These are phyloP conservation scores for Dissophora globulifera DNA, from an alignment of 192 early-diverging fungal species.

Conservation along the genomic window DNA sequence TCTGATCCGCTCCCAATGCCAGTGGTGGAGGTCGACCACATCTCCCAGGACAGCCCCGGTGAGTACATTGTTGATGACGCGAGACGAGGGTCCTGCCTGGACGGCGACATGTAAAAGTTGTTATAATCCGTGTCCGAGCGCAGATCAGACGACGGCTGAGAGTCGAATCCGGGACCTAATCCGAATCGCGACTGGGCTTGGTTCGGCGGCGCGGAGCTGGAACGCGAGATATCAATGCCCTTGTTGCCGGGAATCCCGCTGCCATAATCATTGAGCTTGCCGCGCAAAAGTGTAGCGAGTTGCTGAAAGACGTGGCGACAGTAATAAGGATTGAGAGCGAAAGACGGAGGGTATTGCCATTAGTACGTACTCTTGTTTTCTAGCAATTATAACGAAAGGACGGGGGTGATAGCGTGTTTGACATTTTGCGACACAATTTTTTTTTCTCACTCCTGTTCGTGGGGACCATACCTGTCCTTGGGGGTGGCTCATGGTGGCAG, in stretches of 20 bases:
- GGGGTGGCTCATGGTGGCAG: slow-evolving; percentile 73
- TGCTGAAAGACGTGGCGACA: slow-evolving; percentile 26
- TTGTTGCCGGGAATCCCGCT: slow-evolving; percentile 28
- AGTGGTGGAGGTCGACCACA: slow-evolving; percentile 62
- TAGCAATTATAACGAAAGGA: too few relatives aligned
- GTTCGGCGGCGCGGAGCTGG: slow-evolving; percentile 79
- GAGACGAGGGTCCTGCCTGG: slow-evolving; percentile 68
- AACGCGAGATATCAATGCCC: slow-evolving; percentile 66
- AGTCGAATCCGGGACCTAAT: slow-evolving; percentile 56
- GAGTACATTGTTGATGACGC: slow-evolving; percentile 66
- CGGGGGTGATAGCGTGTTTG: background rate
- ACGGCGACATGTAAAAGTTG: slow-evolving; percentile 65
- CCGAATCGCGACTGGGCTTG: slow-evolving; percentile 66
- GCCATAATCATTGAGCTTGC: slow-evolving; percentile 61
- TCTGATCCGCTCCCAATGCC: slow-evolving; percentile 40
- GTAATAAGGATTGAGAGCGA: too few relatives aligned
- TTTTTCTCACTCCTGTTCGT: too few relatives aligned
- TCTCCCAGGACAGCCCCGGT: slow-evolving; percentile 75
- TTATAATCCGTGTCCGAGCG: slow-evolving; percentile 74
- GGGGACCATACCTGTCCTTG: slow-evolving; percentile 79
- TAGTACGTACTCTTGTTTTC: too few relatives aligned
- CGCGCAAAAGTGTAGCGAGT: slow-evolving; percentile 63
- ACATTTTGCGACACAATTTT: background rate
- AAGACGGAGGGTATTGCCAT: background rate
- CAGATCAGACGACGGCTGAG: slow-evolving; percentile 58